Percentiles rank a stretch among this genome's conserved stretches.
These are phyloP conservation scores for Xylaria sp. DNA, from an alignment of 2,329 filamentous ascomycete genomes.

Conservation along the genomic window DNA sequence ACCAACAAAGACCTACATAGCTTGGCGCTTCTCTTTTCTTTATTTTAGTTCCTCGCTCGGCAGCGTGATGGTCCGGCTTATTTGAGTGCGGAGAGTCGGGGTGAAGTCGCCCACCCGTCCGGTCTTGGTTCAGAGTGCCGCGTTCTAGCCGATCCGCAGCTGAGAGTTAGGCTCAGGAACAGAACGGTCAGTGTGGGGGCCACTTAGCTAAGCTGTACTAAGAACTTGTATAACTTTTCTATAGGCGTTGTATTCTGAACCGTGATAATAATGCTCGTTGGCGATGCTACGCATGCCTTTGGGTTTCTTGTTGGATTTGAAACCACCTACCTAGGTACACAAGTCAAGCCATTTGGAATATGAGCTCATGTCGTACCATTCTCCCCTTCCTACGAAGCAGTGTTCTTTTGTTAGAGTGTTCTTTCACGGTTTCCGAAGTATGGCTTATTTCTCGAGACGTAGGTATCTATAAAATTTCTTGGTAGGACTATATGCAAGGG, in stretches of 20 bases:
- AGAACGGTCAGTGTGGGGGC: not conserved
- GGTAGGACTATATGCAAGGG: not conserved
- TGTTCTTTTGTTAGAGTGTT: constrained; percentile 4
- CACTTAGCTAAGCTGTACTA: not conserved
- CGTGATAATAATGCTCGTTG: not conserved
- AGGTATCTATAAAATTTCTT: not conserved
- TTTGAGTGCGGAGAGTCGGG: constrained; percentile 4
- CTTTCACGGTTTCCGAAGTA: constrained; percentile 15
- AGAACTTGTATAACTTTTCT: not conserved
- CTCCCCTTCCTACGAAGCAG: not conserved
- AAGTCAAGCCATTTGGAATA: not conserved
- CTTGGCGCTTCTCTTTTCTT: not conserved
- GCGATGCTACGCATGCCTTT: not conserved
- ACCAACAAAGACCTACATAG: not conserved
- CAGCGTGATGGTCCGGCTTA: constrained; percentile 21
- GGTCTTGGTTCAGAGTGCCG: not conserved
- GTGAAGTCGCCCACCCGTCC: not conserved
- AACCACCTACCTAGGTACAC: no score
- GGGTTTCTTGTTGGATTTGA: not conserved
- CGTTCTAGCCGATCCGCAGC: not conserved
- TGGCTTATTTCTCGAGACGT: constrained; percentile 7
- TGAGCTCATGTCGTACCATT: not conserved
- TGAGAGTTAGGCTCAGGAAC: not conserved
- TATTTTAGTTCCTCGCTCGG: not conserved
- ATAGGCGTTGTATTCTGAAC: constrained; percentile 3